These are phyloP conservation scores for Sordaria brevicollis DNA, from an alignment of 495 filamentous ascomycete species.

Conservation along the genomic window DNA sequence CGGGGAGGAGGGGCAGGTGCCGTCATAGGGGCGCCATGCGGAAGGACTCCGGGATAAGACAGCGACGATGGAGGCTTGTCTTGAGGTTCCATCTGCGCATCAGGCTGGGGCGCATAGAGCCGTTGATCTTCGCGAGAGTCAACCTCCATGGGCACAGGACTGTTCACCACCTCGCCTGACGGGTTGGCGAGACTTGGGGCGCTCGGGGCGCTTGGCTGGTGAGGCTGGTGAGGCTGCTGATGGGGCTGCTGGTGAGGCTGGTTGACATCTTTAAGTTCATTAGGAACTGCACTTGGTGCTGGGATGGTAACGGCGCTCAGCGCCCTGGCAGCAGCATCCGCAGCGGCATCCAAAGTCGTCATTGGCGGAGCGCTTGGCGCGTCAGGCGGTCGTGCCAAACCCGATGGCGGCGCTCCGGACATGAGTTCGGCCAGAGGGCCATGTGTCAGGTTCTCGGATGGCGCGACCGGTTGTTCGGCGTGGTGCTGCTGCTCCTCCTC, in stretches of 20 bases:
- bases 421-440: constrained; percentile 44
- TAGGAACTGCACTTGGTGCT: constrained; percentile 14
- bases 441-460: constrained; percentile 44
- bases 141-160: constrained; percentile 33
- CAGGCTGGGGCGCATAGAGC: constrained; percentile 28
- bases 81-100: constrained; percentile 30
- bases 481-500: constrained; percentile 40
- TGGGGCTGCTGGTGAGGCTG: no score
- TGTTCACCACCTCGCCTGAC: constrained; percentile 27
- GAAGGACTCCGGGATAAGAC: constrained; percentile 34
- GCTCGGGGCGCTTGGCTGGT: constrained; percentile 28
- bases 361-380: constrained; percentile 26
- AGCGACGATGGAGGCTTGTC: constrained; percentile 34
- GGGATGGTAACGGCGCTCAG: constrained; percentile 26
- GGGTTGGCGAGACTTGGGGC: constrained; percentile 26
- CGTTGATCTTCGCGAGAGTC: constrained; percentile 25
- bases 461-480: constrained; percentile 23
- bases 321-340: constrained; percentile 15
- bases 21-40: constrained; percentile 25
- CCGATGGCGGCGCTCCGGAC: constrained; percentile 34
- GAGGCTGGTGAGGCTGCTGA: no score
- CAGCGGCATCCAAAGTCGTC: constrained; percentile 26
- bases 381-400: constrained; percentile 43
- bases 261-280: constrained; percentile 27
- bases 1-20: constrained; percentile 42